Conservation (phyloP, 768 basidiomycete species). For the Tephrocybe sp. region DNA sequence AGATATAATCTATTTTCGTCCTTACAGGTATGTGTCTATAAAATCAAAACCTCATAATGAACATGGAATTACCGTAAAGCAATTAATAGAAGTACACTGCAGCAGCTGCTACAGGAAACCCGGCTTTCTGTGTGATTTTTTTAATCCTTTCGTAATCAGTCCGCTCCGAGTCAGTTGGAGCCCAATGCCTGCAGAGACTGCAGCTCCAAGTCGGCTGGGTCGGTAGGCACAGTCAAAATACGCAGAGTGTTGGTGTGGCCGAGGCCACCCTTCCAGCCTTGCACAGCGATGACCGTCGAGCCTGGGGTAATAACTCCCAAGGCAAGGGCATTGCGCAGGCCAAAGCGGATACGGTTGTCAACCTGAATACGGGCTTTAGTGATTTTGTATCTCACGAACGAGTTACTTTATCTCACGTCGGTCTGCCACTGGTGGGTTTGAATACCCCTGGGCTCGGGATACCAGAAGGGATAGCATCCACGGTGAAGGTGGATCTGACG, state of each 20-base stretch:
- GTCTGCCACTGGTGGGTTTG: constrained; percentile 93
- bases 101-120: background rate
- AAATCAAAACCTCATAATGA: no score
- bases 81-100: constrained; percentile 2
- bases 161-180: constrained; percentile 9
- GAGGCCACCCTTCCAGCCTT: constrained; percentile 99
- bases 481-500: constrained; percentile 97
- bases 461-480: constrained; percentile 97
- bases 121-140: background rate
- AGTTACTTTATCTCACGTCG: constrained; percentile 60
- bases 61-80: no score
- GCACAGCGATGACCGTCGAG: constrained; percentile 89
- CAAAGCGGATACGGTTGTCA: constrained; percentile 88
- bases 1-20: no score
- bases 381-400: background rate
- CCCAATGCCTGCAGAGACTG: constrained; percentile 49
- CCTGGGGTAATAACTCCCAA: constrained; percentile 88
- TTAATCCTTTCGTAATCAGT: background rate
- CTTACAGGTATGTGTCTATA: no score
- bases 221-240: constrained; percentile 81
- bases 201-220: constrained; percentile 73
- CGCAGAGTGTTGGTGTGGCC: constrained; percentile 94
- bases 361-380: constrained; percentile 45
- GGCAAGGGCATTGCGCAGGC: constrained; percentile 78
- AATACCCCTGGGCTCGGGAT: constrained; percentile 90